Percentiles rank a stretch among this genome's conserved stretches.
Evolutionary conservation across 1,284 basidiomycete genomes (phyloP).

Genomic region (Xerocomus minutiporus): DNA sequence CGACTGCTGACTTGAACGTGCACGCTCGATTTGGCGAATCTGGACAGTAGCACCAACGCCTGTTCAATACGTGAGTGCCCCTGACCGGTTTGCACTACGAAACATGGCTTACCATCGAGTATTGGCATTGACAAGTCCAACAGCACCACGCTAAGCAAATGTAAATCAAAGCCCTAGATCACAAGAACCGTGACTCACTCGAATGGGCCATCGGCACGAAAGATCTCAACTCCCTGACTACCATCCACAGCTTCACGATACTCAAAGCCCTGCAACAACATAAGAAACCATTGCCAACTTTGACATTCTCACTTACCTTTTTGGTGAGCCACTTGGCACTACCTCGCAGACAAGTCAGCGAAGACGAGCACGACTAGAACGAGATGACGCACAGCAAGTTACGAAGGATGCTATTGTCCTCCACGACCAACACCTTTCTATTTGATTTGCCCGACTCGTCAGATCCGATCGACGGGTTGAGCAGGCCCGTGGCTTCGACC

Average conservation of each 20-base stretch:
- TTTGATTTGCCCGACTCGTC: constrained; percentile 37
- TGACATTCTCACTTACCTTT: constrained; percentile 40
- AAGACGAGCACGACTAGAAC: not conserved
- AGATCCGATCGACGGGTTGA: constrained; percentile 56
- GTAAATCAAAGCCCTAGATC: constrained; percentile 11
- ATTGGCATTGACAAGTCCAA: constrained; percentile 93
- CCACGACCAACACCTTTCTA: constrained; percentile 72
- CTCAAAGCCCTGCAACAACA: constrained; percentile 59
- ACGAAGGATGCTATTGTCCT: constrained; percentile 77
- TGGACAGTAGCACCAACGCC: constrained; percentile 79
- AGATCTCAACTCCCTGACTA: constrained; percentile 77
- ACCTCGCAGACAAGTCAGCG: constrained; percentile 26
- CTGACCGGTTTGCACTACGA: not conserved
- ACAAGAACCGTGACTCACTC: constrained; percentile 52
- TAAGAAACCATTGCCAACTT: constrained; percentile 6
- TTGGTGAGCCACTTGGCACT: constrained; percentile 79
- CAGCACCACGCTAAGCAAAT: constrained; percentile 62
- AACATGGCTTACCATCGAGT: constrained; percentile 61
- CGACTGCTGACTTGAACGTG: constrained; percentile 36
- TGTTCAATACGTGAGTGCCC: constrained; percentile 23
- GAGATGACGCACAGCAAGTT: constrained; percentile 55
- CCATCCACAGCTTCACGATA: constrained; percentile 81
- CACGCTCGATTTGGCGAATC: constrained; percentile 77
- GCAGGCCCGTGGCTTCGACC: constrained; percentile 52
- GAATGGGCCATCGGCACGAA: constrained; percentile 63